Base-by-base conservation (phyloP, 345 rosid species). In the Eucalyptus sp. region DNA sequence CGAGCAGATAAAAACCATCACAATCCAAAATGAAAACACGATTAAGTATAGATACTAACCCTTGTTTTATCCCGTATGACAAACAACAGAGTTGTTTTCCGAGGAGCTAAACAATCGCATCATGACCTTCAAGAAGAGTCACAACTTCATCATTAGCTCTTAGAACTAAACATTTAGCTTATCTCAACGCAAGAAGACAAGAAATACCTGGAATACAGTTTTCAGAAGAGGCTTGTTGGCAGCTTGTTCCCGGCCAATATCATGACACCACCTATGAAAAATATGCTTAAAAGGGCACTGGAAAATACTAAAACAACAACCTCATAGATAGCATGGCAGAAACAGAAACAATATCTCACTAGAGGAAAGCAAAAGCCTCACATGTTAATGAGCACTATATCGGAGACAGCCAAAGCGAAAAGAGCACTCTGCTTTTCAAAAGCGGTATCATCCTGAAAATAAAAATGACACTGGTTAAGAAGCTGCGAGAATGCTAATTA, bases 181-280 rank as follows among this genome's bases (percentile, higher is more conserved):
- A 43, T 62, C 88, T 85, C 89, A 86, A 80, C 64, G 50, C 87
- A 43, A 86, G 18, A 7, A 80, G 27, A 92, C 44, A 46, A 25
- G 84, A 88, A 50, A 27, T 91, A 98, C 99, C 97, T 98, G 99
- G 93, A 98, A 98, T 48, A 98, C 99, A 88, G 99, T 98, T 94
- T 98, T 98, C 88, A 98, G 89, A 87, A 98, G 99, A 88, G 99
- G 99, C 91, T 98, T 98, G 88, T 98, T 98, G 91, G 99, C 99
- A 92, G 99, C 99, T 96, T 98, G 99, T 92, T 98, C 99, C 37
- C 99, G 98, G 87, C 99, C 99, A 92, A 98, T 98, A 95, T 97
- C 99, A 89, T 98, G 99, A 91, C 99, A 98, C 99, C 99, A 97
- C 99, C 99, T 98, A 92, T 50, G 87, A 76, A 43, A 88, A 89